These are phyloP conservation scores for Cyberlindnera maclurae DNA, from an alignment of 805 yeast species.

Conservation along the genomic window DNA sequence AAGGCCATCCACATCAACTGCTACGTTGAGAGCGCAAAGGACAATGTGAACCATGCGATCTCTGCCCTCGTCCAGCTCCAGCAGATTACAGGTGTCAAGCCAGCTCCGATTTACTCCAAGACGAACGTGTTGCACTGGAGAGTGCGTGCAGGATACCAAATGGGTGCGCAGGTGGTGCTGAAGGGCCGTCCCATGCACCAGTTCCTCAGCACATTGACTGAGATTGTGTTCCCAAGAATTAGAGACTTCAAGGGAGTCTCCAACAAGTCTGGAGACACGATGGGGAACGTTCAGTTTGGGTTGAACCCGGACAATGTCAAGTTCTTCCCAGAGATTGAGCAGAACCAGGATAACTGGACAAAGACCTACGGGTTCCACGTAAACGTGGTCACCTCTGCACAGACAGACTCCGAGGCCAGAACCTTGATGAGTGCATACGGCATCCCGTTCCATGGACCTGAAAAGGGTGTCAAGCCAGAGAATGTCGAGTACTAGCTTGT, in stretches of 20 bases:
- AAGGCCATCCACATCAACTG: constrained; percentile 66
- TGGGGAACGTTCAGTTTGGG: constrained; percentile 85
- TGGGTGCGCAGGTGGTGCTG: constrained; percentile 83
- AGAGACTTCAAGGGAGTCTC: constrained; percentile 80
- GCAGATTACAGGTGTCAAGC: constrained; percentile 90
- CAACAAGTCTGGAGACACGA: constrained; percentile 70
- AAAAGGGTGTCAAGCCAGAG: constrained; percentile 27
- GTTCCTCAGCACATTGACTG: constrained; percentile 80
- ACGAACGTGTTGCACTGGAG: constrained; percentile 82
- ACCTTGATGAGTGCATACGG: constrained; percentile 76
- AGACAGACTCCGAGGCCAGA: constrained; percentile 85
- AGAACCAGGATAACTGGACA: constrained; percentile 86
- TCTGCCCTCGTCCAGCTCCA: constrained; percentile 76
- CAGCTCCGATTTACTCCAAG: constrained; percentile 64
- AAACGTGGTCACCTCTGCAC: constrained; percentile 80
- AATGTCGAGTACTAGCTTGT: constrained; percentile 17
- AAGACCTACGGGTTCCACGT: constrained; percentile 79
- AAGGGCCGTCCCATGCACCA: constrained; percentile 79
- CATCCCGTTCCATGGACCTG: constrained; percentile 62
- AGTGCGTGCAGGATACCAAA: constrained; percentile 76
- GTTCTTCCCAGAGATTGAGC: constrained; percentile 89
- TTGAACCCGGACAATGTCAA: constrained; percentile 68
- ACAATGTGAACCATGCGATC: constrained; percentile 63
- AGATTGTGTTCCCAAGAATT: constrained; percentile 87
- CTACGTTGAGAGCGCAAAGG: constrained; percentile 66